Conservation (phyloP, 2,329 filamentous ascomycete genomes). For the Trichoderma lentiforme region DNA sequence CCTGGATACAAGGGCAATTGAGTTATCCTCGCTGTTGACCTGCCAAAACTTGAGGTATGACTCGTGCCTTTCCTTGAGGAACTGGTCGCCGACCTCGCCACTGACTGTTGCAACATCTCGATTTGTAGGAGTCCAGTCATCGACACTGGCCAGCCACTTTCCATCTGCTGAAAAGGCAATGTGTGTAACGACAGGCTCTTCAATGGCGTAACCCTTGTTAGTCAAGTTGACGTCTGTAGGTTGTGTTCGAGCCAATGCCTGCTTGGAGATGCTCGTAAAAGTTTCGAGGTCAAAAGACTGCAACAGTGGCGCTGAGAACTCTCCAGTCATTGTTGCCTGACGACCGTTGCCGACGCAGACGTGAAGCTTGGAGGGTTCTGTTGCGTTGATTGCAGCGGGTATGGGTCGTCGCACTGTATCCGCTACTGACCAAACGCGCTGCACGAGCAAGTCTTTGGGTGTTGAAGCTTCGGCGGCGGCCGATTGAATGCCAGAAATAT, state of each 20-base stretch:
- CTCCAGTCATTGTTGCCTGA: conserved; percentile 51
- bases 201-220: conserved; percentile 66
- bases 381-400: conserved; percentile 61
- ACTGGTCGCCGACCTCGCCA: conserved; percentile 39
- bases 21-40: conserved; percentile 52
- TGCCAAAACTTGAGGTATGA: conserved; percentile 90
- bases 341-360: conserved; percentile 64
- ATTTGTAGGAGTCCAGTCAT: conserved; percentile 79
- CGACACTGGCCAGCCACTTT: conserved; percentile 84
- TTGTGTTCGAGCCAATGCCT: conserved; percentile 85
- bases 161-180: conserved; percentile 77
- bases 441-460: conserved; percentile 52
- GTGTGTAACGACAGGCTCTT: conserved; percentile 73
- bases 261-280: conserved; percentile 74
- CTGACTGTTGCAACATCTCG: conserved; percentile 58
- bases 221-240: conserved; percentile 76
- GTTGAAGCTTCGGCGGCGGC: conserved; percentile 48
- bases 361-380: conserved; percentile 60
- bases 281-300: conserved; percentile 85
- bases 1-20: conserved; percentile 75
- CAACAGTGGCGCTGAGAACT: conserved; percentile 56
- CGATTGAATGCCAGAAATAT: conserved; percentile 78
- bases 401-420: conserved; percentile 48
- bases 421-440: conserved; percentile 47
- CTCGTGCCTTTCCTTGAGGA: conserved; percentile 58